Evolutionary conservation across 2,329 filamentous ascomycete species (phyloP).

Genomic region (Dendrostoma leiphaemia): DNA sequence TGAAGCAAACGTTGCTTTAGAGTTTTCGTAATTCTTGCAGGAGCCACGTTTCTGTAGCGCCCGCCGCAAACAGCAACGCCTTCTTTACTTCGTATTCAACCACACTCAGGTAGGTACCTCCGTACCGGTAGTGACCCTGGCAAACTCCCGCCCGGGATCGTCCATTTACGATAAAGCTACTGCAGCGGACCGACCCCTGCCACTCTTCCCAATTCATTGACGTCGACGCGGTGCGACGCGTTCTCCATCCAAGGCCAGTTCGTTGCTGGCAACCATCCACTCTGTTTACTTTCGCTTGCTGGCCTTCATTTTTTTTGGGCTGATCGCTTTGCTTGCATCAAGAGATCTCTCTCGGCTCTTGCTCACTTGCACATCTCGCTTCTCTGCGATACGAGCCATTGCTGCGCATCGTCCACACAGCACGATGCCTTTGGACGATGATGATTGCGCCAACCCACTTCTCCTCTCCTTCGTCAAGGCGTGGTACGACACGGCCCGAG

Average conservation of each 20-base stretch:
- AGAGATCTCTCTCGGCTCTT: no score
- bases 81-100: neutral
- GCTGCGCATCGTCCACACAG: neutral
- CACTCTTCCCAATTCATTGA: neutral
- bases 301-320: neutral
- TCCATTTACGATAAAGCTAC: no score
- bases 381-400: no score
- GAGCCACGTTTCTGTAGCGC: neutral
- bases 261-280: slow-evolving; percentile 2
- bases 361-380: neutral
- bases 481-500: slow-evolving; percentile 68
- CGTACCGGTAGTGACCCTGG: neutral
- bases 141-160: neutral
- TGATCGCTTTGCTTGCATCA: neutral
- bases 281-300: neutral
- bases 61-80: neutral
- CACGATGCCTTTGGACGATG: slow-evolving; percentile 23
- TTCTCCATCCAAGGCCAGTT: neutral
- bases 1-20: neutral
- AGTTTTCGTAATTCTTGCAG: neutral
- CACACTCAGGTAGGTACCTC: neutral
- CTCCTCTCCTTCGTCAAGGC: slow-evolving; percentile 73
- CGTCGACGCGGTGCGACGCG: slow-evolving; percentile 11
- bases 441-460: slow-evolving; percentile 64
- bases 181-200: neutral